These are phyloP conservation scores for Forsythia suspensa DNA, from an alignment of 257 asterid species.

Conservation along the genomic window DNA sequence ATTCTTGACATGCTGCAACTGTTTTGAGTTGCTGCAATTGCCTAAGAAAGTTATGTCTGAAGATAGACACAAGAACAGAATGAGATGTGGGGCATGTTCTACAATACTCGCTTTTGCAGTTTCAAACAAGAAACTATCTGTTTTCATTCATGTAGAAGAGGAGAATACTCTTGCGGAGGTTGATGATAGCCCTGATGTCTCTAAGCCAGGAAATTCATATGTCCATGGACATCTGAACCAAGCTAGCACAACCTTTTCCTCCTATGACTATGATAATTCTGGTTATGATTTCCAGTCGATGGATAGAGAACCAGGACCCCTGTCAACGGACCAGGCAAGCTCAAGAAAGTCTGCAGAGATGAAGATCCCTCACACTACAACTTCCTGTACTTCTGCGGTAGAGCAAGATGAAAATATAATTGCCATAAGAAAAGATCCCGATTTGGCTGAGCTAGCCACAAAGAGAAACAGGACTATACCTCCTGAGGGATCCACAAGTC, in stretches of 20 bases:
- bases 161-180: conserved; percentile 26
- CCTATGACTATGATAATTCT: conserved; percentile 63
- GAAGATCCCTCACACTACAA: conserved; percentile 40
- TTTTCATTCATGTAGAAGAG: conserved; percentile 40
- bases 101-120: conserved; percentile 43
- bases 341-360: conserved; percentile 33
- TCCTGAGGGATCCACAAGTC: conserved; percentile 60
- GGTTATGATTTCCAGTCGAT: conserved; percentile 58
- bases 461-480: conserved; percentile 46
- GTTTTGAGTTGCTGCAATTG: conserved; percentile 64
- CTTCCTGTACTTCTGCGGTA: conserved; percentile 44
- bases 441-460: conserved; percentile 31
- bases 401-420: conserved; percentile 37
- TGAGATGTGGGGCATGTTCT: conserved; percentile 80
- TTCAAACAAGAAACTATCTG: conserved; percentile 38
- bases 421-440: conserved; percentile 26
- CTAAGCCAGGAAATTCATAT: conserved; percentile 22
- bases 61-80: conserved; percentile 38
- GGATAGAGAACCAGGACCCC: conserved; percentile 48
- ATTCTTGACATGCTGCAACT: conserved; percentile 64
- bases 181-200: conserved; percentile 20
- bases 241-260: conserved; percentile 45
- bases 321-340: conserved; percentile 30
- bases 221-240: conserved; percentile 28
- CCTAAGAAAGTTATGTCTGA: conserved; percentile 48